phyloP scores from a whole-genome alignment of 495 filamentous ascomycete species.

The Saxophila tyrrhenica region DNA sequence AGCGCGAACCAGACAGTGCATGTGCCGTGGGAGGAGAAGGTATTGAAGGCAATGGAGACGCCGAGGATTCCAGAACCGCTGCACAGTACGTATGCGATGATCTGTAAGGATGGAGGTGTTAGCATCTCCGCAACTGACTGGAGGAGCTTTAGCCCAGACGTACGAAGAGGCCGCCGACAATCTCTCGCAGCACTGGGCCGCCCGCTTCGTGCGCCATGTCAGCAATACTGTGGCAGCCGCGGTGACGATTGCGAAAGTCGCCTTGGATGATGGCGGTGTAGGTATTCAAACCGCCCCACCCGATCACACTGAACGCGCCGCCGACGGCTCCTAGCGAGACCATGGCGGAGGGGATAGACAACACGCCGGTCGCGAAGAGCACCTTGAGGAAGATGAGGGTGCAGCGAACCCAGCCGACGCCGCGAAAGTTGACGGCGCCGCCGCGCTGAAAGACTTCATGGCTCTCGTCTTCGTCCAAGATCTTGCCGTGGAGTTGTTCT shows the following conservation, averaged over 20 bases:
- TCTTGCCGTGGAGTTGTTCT: not conserved
- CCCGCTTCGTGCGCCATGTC: conserved; percentile 33
- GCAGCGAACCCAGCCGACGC: conserved; percentile 44
- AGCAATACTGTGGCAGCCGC: conserved; percentile 8
- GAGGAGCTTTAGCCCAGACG: no score
- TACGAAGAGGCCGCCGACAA: conserved; percentile 37
- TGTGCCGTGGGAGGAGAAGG: conserved; percentile 36
- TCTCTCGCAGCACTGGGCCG: conserved; percentile 12
- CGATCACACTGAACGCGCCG: conserved; percentile 33
- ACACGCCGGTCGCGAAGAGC: conserved; percentile 38
- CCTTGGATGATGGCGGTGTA: conserved; percentile 24
- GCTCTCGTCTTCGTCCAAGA: not conserved
- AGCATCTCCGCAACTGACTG: no score
- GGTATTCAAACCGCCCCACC: conserved; percentile 34
- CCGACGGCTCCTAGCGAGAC: conserved; percentile 32
- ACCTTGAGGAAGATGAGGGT: conserved; percentile 47
- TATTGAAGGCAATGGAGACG: conserved; percentile 41
- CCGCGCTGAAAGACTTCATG: conserved; percentile 43
- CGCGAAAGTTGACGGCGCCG: conserved; percentile 44
- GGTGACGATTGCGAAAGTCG: conserved; percentile 21
- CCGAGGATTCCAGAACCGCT: conserved; percentile 40
- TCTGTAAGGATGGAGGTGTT: conserved; percentile 35
- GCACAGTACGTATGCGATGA: conserved; percentile 37
- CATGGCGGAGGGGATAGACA: conserved; percentile 31
- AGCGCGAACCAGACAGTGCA: conserved; percentile 39